Evolutionary conservation across 208 protist species (phyloP), one percentile per base, ranked within the genome.

Genomic region (Kentomonas sorsogonicus): DNA sequence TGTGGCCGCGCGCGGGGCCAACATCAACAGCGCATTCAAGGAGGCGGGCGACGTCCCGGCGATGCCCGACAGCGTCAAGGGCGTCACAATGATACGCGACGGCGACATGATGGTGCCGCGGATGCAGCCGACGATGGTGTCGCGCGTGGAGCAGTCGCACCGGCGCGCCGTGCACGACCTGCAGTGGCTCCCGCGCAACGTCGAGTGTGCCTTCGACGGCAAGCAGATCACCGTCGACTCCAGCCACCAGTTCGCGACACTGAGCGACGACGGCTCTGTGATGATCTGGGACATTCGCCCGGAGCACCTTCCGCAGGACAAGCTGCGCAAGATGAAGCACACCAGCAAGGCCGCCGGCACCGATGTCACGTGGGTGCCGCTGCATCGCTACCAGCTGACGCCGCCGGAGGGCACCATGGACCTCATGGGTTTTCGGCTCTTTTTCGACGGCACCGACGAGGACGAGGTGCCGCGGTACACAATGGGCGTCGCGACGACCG

Each of bases 291-390:
- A 97, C 51, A 82, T 74, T 22, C 83, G 86, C n/a, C 69, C 84
- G 23, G 82, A 93, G 34, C 66, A 95, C 62, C 71, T 95, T 34
- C 80, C 83, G 34, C 66, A 77, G 33, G 85, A 96, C 59, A 96
- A 94, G 60, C 72, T 91, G 41, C 86, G 90, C 47, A 96, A 96
- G 73, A 82, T 94, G 51, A 88, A 88, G 69, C 84, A 92, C 51
- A 83, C 93, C 60, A 76, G 66, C 58, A 81, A 80, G 50, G 57
- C 64, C 11, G 55, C 61, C 22, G 74, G 74, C 3, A 60, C 81
- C 52, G 82, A 91, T 18, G 74, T 86, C 48, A 68, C 74, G 46
- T 96, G 90, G 87, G 80, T 94, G 43, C 90, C 90, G 47, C 61
- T 96, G 52, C 63, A 87, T 36, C 60, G 65, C n/a, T 92, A 88